A percentile compares a stretch with the other conserved stretches of the same genome.
Evolutionary conservation across 176 grass and related monocot species (phyloP).

Genomic region (Oryza australiensis): DNA sequence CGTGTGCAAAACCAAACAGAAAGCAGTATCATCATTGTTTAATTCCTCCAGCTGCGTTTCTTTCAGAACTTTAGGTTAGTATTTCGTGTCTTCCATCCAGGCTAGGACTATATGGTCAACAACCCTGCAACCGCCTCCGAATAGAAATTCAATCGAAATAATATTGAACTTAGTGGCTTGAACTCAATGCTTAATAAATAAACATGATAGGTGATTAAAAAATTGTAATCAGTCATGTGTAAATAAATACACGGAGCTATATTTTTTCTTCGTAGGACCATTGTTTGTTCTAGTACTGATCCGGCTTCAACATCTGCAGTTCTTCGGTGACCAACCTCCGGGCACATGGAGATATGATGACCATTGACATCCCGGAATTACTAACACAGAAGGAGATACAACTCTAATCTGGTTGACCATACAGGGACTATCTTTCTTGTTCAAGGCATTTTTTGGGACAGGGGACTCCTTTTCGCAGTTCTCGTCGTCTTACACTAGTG

Average conservation of each 20-base stretch:
- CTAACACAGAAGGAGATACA: neutral
- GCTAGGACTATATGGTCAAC: neutral
- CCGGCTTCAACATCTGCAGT: slow-evolving; percentile 26
- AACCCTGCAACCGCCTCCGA: neutral
- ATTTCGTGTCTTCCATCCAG: neutral
- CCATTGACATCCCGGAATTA: slow-evolving; percentile 9
- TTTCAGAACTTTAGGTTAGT: slow-evolving; percentile 3
- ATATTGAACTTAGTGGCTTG: neutral
- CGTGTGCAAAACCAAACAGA: neutral
- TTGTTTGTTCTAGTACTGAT: neutral
- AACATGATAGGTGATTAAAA: neutral
- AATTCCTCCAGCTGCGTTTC: neutral
- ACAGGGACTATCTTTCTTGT: neutral
- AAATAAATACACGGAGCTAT: neutral
- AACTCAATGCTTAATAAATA: slow-evolving; percentile 1
- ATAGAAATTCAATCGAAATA: neutral
- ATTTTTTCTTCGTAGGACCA: neutral
- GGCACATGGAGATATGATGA: neutral
- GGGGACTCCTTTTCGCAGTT: neutral
- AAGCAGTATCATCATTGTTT: neutral
- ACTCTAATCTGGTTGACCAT: neutral
- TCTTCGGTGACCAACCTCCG: neutral
- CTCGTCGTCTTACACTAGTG: slow-evolving; percentile 22
- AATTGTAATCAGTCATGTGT: neutral
- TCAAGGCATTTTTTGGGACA: neutral